A percentile compares a stretch with the other conserved stretches of the same genome.
Evolutionary conservation across 805 yeast species (phyloP).

Genomic region (Clavispora santaluciae): DNA sequence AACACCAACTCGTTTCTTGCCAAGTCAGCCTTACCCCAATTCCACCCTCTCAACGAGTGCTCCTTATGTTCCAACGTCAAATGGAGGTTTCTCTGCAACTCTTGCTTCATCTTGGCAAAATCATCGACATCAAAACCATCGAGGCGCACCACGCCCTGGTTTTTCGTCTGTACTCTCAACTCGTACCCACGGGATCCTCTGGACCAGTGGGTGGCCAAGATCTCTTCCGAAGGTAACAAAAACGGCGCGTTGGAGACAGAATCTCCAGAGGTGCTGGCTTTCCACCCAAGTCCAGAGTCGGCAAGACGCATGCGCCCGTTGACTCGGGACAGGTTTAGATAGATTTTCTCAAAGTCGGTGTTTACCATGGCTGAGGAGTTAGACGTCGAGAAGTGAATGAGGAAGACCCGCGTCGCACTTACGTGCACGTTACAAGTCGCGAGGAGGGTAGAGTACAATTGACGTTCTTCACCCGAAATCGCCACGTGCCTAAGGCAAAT

Average conservation of each 20-base stretch:
- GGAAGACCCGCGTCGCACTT: neutral
- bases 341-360: conserved; percentile 85
- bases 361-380: conserved; percentile 34
- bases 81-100: conserved; percentile 70
- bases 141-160: conserved; percentile 75
- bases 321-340: conserved; percentile 76
- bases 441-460: no score
- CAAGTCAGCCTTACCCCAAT: conserved; percentile 94
- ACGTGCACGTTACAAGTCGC: neutral
- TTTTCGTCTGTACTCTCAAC: conserved; percentile 81
- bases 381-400: conserved; percentile 1
- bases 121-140: conserved; percentile 93
- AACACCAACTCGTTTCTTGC: conserved; percentile 89
- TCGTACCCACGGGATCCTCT: conserved; percentile 92
- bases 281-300: conserved; percentile 98
- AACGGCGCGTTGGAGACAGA: conserved; percentile 61
- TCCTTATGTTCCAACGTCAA: conserved; percentile 76
- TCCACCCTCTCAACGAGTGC: conserved; percentile 97
- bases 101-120: conserved; percentile 73
- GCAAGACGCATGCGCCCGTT: conserved; percentile 93
- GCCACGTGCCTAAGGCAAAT: no score
- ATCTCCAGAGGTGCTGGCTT: conserved; percentile 43
- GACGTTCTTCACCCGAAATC: no score
- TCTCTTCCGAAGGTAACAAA: conserved; percentile 79
- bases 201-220: conserved; percentile 81